These are phyloP conservation scores for Neoscytalidium dimidiatum DNA, from an alignment of 2,329 filamentous ascomycete genomes.

Conservation along the genomic window DNA sequence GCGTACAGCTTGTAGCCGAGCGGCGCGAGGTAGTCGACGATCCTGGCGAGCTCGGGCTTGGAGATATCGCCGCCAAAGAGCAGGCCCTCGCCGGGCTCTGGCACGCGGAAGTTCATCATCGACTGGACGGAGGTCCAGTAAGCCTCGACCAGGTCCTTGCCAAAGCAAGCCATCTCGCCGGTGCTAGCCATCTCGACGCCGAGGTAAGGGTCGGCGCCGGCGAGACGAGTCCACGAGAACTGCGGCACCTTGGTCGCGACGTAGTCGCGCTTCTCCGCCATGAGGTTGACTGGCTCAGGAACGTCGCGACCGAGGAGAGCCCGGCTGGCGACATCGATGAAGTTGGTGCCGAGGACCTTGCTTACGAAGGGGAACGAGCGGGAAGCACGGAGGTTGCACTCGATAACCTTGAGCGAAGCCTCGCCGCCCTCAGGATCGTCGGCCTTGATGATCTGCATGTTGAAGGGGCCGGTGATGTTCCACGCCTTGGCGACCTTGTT, in stretches of 20 bases:
- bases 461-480: slow-evolving; percentile 97
- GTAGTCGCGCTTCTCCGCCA: slow-evolving; percentile 87
- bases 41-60: slow-evolving; percentile 70
- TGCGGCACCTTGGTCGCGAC: slow-evolving; percentile 97
- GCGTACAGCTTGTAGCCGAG: slow-evolving; percentile 95
- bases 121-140: slow-evolving; percentile 98
- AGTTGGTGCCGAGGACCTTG: slow-evolving; percentile 95
- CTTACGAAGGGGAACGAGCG: slow-evolving; percentile 98
- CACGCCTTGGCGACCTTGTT: slow-evolving; percentile 95
- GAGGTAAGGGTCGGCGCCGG: slow-evolving; percentile 94
- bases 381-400: slow-evolving; percentile 96
- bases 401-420: slow-evolving; percentile 87
- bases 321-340: slow-evolving; percentile 93
- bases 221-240: slow-evolving; percentile 98
- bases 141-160: slow-evolving; percentile 90
- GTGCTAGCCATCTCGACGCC: slow-evolving; percentile 97
- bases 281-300: slow-evolving; percentile 82
- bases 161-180: slow-evolving; percentile 98
- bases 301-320: slow-evolving; percentile 85
- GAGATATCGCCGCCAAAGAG: slow-evolving; percentile 85
- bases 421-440: slow-evolving; percentile 73
- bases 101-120: slow-evolving; percentile 98
- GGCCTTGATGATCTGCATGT: slow-evolving; percentile 99
- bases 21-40: slow-evolving; percentile 84
- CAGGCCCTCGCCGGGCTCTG: slow-evolving; percentile 90